Evolutionary conservation across 164 flowering plant species (phyloP).

Genomic region (Dillenia turbinata): DNA sequence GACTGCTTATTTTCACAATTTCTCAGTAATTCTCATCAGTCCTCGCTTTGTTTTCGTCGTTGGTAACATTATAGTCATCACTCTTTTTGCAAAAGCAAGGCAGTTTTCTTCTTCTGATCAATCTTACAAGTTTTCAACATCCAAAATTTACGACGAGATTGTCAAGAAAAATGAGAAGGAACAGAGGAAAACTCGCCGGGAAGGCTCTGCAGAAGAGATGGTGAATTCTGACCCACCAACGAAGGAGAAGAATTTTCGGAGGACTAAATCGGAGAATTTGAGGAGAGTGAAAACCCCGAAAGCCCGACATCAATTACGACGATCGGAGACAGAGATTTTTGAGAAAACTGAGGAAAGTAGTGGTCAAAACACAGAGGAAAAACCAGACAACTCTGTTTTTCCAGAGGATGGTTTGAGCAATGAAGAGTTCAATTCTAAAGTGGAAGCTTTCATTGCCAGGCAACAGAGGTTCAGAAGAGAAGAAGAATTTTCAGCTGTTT

Average conservation of each 20-base stretch:
- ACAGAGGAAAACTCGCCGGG: not conserved
- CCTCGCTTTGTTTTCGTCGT: constrained; percentile 55
- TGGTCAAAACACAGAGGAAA: no score
- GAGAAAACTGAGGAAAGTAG: not conserved
- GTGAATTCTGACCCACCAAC: constrained; percentile 7
- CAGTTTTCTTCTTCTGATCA: constrained; percentile 18
- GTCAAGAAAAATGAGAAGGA: constrained; percentile 28
- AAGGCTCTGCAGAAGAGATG: not conserved
- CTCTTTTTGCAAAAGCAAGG: constrained; percentile 52
- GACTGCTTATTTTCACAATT: constrained; percentile 30
- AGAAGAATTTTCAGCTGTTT: constrained; percentile 14
- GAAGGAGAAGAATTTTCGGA: constrained; percentile 14
- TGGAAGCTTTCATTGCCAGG: constrained; percentile 48
- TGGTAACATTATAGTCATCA: constrained; percentile 48
- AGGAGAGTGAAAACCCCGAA: not conserved
- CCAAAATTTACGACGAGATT: constrained; percentile 37
- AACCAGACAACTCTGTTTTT: no score
- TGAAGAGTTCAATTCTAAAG: constrained; percentile 35
- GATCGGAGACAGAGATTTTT: constrained; percentile 25
- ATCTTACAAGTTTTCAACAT: not conserved
- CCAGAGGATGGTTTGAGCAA: constrained; percentile 32
- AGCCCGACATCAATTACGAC: constrained; percentile 6
- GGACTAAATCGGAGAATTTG: constrained; percentile 30
- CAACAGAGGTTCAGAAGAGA: constrained; percentile 35
- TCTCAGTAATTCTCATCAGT: constrained; percentile 24